Base-by-base conservation (phyloP, 2,329 filamentous ascomycete species). In the Colletotrichum brevisporum region DNA sequence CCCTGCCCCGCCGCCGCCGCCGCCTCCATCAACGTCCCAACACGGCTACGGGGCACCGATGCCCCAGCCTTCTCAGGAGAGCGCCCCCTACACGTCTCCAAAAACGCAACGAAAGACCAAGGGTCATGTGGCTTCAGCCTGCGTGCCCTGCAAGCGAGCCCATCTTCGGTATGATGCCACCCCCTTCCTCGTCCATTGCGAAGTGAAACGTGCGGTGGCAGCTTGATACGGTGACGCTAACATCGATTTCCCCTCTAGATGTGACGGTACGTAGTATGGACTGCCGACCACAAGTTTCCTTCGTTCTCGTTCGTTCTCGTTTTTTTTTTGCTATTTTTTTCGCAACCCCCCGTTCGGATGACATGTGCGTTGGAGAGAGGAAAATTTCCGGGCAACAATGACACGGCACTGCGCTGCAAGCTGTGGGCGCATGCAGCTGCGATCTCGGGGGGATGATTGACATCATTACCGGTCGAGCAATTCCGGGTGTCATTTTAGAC, bases 61-160 rank as follows among this genome's bases (percentile, higher is more conserved):
- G 63, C 70, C 78, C 67, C 70, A 76, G 60, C 58, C 71, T 31
- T 73, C 79, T 9, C 76, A 80, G n/a, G 86, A 89, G 45, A 78
- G 78, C 26, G 79, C 83, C 43, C 78, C 83, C 3, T 86, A 85
- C 71, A 80, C 83, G 12, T 89, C 89, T 47, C 87, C 89, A 2
- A 91, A 89, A 74, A 83, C 88, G 6, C 88, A 90, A 71, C 84
- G 90, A 73, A 92, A 91, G 78, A 90, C 91, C 6, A 94, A 94
- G 77, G 92, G 92, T 15, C 93, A 96, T 82, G 93, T 95, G 61
- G 92, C 92, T 58, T 95, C 92, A 43, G 93, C 93, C 27, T 96
- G 93, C 78, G 91, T 95, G 73, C 94, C 94, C 69, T 96, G 93
- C 83, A 95, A 95, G 78, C 90, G 90, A 79, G 93, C 93, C 45